Evolutionary conservation across 495 filamentous ascomycete species (phyloP), one percentile per base, ranked within the genome.

Genomic region (Tuber calosporum): DNA sequence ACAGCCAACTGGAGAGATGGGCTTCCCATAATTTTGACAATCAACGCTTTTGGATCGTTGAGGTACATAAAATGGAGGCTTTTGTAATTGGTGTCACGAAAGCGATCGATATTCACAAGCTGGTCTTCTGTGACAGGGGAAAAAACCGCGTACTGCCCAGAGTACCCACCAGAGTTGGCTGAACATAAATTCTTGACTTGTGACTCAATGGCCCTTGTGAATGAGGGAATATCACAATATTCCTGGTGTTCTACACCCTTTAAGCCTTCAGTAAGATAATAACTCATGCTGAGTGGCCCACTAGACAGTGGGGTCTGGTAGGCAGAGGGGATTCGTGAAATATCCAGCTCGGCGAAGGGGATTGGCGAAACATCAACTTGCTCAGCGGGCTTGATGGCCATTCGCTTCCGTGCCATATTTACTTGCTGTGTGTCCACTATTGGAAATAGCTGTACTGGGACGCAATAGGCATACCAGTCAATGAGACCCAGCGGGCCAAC

Each of bases 1-100:
- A 45, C 39, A 8, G 26, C 36, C 13, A 30, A 34, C 26, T 66
- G 5, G 20, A 72, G 48, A 19, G 8, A 4, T 45, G 38, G 26
- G 22, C 48, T 26, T 26, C 48, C 39, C 48, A 74, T 73, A 20
- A 74, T 66, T 38, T 74, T 73, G 19, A 66, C 30, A 73, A 74
- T 66, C 19, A 72, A 7, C 42, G 19, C n/a, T 43, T 6, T 13
- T 42, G 66, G 38, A 22, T 38, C 42, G 37, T 45, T 45, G 15
- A 62, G 34, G 45, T 66, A 66, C 69, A 45, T 66, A 20, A 45
- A 45, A 5, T 20, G 43, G 20, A 45, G 19, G 20, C 43, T 5
- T 45, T 45, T 45, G 20, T 7, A 6, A 5, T 45, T 19, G 43
- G 43, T 7, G 43, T 45, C 19, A 20, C 43, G 43, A 45, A 43